A percentile compares a stretch with the other conserved stretches of the same genome.
Conservation (phyloP, 2,329 filamentous ascomycete species). For the Colletotrichum navitas region DNA sequence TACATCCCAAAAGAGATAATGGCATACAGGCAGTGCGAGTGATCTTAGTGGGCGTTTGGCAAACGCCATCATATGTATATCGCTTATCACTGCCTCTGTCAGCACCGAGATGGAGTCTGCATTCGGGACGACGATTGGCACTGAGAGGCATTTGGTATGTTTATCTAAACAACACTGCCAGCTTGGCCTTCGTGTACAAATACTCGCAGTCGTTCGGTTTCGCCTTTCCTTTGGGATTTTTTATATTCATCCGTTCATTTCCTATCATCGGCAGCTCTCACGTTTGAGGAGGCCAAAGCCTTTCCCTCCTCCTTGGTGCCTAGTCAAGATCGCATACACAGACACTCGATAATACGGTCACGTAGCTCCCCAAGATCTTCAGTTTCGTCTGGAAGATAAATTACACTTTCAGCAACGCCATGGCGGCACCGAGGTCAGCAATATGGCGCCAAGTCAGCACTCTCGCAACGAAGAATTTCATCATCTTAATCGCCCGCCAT, state of each 20-base stretch:
- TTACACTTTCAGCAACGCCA: not conserved
- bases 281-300: not conserved
- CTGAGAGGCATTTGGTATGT: too few relatives aligned
- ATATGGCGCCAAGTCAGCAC: conserved; percentile 67
- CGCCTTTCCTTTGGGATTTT: not conserved
- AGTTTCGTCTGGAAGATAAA: not conserved
- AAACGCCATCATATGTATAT: not conserved
- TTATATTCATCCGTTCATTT: not conserved
- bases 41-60: not conserved
- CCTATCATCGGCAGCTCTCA: not conserved
- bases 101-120: not conserved
- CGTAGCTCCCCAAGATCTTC: too few relatives aligned
- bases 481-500: conserved; percentile 68
- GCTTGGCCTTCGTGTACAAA: not conserved
- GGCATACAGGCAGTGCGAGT: not conserved
- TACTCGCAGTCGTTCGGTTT: not conserved
- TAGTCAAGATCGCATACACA: too few relatives aligned
- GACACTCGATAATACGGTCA: not conserved
- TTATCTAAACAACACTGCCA: not conserved
- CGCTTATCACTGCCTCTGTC: not conserved
- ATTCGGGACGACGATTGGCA: not conserved
- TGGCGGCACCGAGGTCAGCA: conserved; percentile 21
- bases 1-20: conserved; percentile 16
- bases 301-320: not conserved
- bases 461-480: conserved; percentile 72